Evolutionary conservation across 2,329 filamentous ascomycete species (phyloP), one percentile per base, ranked within the genome.

Genomic region (Aspergillus awamori): DNA sequence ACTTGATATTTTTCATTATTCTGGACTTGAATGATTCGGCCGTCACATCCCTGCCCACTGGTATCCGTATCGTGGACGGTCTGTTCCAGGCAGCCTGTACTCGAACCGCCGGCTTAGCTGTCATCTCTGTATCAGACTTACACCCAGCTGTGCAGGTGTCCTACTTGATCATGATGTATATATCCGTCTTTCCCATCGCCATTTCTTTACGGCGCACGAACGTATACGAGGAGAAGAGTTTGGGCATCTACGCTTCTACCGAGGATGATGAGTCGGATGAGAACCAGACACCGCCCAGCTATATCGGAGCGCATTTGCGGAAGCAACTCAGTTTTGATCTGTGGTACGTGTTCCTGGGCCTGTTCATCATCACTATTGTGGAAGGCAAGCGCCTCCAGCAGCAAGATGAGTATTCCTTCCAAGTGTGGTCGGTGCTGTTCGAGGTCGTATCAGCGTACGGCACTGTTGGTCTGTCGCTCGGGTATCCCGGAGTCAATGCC

Each of bases 81-180:
- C 85, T 94, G 64, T 98, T 97, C 73, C 93, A 97, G 75, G 93
- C 94, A 1, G 87, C 89, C 0, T 89, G 91, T 5, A 97, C 94
- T 0, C 84, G 94, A 71, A 98, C 94, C 0, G 94, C 95, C 3
- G 94, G 95, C 0, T 97, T 97, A 71, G 83, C 90, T 0, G 90
- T 90, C 33, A 86, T 97, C 66, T 91, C 90, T 71, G 80, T 98
- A 33, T 81, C 89, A 2, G 79, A 84, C 0, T 81, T 98, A 1
- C 93, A 97, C 67, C 93, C 95, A 1, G 94, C 90, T 1, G 92
- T 97, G 59, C 93, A 97, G 70, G 92, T 96, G n/a, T 91, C 93
- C 20, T 97, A 97, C 79, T 82, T 98, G 76, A 88, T 97, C 74
- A 98, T 98, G 94, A 98, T 98, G 94, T 98, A 98, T 77, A 97